Evolutionary conservation across 352 stramenopile genomes (phyloP).

Genomic region (Phytophthora cajani): DNA sequence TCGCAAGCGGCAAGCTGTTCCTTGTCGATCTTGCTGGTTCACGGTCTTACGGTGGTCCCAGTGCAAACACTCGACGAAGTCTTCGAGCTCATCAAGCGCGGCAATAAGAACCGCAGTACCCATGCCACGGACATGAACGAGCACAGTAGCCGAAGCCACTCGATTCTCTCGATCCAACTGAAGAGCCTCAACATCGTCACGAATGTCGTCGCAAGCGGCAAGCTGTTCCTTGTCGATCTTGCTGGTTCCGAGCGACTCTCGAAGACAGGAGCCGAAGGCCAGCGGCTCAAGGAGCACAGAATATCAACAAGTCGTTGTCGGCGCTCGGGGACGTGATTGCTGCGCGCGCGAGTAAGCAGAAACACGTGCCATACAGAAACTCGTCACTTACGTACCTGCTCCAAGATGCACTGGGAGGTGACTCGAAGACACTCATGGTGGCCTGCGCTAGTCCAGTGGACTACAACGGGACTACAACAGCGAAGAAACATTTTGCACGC

Average conservation of each 20-base stretch:
- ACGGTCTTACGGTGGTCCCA: constrained; percentile 71
- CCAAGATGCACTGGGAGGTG: constrained; percentile 90
- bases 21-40: constrained; percentile 91
- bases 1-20: constrained; percentile 83
- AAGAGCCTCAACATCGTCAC: constrained; percentile 88
- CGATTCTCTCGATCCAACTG: constrained; percentile 86
- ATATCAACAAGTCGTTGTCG: constrained; percentile 96
- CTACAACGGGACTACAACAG: constrained; percentile 94
- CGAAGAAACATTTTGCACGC: constrained; percentile 92
- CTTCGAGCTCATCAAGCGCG: constrained; percentile 84
- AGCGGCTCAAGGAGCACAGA: constrained; percentile 92
- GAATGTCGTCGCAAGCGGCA: constrained; percentile 69
- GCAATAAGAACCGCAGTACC: constrained; percentile 88
- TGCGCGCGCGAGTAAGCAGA: constrained; percentile 82
- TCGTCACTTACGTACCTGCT: constrained; percentile 95
- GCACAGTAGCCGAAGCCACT: constrained; percentile 89
- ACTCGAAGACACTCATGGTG: constrained; percentile 96
- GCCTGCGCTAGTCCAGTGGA: constrained; percentile 88
- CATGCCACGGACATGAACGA: constrained; percentile 91
- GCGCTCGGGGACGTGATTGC: constrained; percentile 98
- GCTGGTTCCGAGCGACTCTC: constrained; percentile 90
- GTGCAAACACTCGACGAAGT: constrained; percentile 85
- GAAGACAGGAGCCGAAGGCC: constrained; percentile 88
- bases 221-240: constrained; percentile 91
- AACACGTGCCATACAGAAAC: constrained; percentile 96